Percentiles rank a stretch among this genome's conserved stretches.
Evolutionary conservation across 108 stramenopile species (phyloP).

Genomic region (Nitzschia sp.): DNA sequence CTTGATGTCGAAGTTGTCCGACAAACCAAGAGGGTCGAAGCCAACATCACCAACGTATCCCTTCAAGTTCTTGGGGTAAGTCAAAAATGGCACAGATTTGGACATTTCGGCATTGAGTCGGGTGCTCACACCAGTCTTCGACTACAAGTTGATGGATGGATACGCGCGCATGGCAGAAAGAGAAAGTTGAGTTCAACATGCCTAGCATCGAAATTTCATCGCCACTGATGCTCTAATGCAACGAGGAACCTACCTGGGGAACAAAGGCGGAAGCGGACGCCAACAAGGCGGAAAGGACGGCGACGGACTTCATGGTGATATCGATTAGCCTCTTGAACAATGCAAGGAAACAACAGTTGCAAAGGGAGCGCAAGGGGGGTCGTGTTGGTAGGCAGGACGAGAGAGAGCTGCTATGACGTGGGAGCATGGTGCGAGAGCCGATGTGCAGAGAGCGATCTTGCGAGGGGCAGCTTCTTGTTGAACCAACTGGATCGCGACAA

Average conservation of each 20-base stretch:
- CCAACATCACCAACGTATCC: conserved; percentile 87
- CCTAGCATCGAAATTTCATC: background rate
- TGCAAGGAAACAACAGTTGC: background rate
- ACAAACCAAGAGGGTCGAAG: conserved; percentile 93
- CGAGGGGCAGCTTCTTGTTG: background rate
- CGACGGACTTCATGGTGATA: conserved; percentile 63
- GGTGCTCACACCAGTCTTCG: conserved; percentile 38
- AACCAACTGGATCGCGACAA: conserved; percentile 23
- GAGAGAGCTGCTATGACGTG: conserved; percentile 13
- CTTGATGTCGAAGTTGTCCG: conserved; percentile 92
- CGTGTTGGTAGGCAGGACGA: background rate
- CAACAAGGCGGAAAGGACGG: conserved; percentile 51
- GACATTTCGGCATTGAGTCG: conserved; percentile 84
- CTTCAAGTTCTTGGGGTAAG: conserved; percentile 62
- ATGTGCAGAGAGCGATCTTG: background rate
- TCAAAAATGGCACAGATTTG: conserved; percentile 81
- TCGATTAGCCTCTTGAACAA: conserved; percentile 7
- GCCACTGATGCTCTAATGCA: background rate
- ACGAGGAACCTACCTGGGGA: conserved; percentile 42
- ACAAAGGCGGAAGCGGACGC: conserved; percentile 59
- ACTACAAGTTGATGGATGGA: conserved; percentile 5
- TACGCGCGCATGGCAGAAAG: conserved; percentile 6
- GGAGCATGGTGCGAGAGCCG: background rate
- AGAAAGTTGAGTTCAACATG: background rate
- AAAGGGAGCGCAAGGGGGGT: background rate